Evolutionary conservation across 331 rosid species (phyloP).

Genomic region (Arachis monticola): DNA sequence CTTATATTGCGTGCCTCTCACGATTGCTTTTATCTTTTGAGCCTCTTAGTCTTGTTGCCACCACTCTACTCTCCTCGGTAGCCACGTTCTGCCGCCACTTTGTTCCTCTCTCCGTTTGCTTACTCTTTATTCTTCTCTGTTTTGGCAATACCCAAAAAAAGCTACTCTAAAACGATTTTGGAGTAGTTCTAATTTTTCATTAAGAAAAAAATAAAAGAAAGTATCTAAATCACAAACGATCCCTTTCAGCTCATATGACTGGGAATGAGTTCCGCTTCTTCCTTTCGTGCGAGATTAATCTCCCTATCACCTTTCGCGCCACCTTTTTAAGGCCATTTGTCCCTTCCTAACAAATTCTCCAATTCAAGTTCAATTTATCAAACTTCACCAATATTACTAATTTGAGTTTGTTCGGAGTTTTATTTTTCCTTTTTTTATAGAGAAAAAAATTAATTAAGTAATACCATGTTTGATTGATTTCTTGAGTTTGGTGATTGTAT

Average conservation of each 20-base stretch:
- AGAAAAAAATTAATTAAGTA: not conserved
- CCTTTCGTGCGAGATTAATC: slow-evolving; percentile 94
- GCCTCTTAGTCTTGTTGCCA: too few relatives aligned
- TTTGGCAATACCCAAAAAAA: not conserved
- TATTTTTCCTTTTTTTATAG: too few relatives aligned
- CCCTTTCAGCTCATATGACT: slow-evolving; percentile 49
- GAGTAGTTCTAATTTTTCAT: not conserved
- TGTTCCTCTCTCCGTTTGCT: too few relatives aligned
- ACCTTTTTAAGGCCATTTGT: slow-evolving; percentile 73
- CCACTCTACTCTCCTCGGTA: too few relatives aligned
- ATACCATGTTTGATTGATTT: too few relatives aligned
- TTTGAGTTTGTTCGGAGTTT: not conserved
- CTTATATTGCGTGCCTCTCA: too few relatives aligned
- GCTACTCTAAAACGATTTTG: not conserved
- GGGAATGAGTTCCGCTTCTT: slow-evolving; percentile 96
- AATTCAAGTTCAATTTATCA: slow-evolving; percentile 49
- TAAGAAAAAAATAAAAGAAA: not conserved
- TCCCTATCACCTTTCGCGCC: slow-evolving; percentile 78
- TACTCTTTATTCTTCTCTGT: not conserved
- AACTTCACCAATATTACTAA: slow-evolving; percentile 28
- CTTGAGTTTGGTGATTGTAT: too few relatives aligned
- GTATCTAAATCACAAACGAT: not conserved
- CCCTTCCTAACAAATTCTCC: slow-evolving; percentile 49
- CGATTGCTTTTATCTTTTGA: too few relatives aligned
- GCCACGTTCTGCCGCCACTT: too few relatives aligned